Percentiles rank a stretch among this genome's conserved stretches.
Conservation (phyloP, 163 green algal species). For the Chlamydomonas reinhardtii region DNA sequence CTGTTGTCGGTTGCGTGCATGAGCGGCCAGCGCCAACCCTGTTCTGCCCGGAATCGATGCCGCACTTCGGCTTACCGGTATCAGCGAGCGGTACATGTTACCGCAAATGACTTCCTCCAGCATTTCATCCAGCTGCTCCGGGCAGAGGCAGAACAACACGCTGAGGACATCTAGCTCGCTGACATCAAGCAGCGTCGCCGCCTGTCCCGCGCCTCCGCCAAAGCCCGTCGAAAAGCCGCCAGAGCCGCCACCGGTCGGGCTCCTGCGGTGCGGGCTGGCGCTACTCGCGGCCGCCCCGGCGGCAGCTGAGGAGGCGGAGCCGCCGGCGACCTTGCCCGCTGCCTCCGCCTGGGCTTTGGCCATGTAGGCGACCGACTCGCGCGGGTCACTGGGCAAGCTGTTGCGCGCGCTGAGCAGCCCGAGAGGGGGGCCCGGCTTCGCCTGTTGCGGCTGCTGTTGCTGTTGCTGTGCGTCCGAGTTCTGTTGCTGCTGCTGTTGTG, state of each 20-base stretch:
- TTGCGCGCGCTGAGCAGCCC: background rate
- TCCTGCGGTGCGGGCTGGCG: too few species aligned
- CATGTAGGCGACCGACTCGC: background rate
- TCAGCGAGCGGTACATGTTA: conserved; percentile 32
- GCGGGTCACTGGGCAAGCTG: background rate
- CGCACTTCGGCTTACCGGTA: too few species aligned
- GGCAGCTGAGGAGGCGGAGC: background rate
- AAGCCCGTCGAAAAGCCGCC: too few species aligned
- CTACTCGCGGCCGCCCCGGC: background rate
- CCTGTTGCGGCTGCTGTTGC: too few species aligned
- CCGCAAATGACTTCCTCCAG: conserved; percentile 45
- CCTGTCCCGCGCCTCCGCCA: too few species aligned
- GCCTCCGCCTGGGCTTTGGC: background rate
- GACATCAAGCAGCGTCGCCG: background rate
- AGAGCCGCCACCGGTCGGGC: too few species aligned
- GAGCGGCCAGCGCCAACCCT: too few species aligned
- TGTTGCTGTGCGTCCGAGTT: too few species aligned
- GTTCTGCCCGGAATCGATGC: too few species aligned
- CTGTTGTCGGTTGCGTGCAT: too few species aligned
- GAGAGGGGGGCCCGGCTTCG: too few species aligned
- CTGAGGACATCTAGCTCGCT: conserved; percentile 21
- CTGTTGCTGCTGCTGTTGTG: too few species aligned
- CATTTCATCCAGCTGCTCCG: conserved; percentile 43
- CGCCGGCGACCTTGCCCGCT: background rate
- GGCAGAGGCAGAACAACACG: conserved; percentile 39